Evolutionary conservation across 1,284 basidiomycete genomes (phyloP), one percentile per base, ranked within the genome.

Genomic region (Microbotryum violaceum): DNA sequence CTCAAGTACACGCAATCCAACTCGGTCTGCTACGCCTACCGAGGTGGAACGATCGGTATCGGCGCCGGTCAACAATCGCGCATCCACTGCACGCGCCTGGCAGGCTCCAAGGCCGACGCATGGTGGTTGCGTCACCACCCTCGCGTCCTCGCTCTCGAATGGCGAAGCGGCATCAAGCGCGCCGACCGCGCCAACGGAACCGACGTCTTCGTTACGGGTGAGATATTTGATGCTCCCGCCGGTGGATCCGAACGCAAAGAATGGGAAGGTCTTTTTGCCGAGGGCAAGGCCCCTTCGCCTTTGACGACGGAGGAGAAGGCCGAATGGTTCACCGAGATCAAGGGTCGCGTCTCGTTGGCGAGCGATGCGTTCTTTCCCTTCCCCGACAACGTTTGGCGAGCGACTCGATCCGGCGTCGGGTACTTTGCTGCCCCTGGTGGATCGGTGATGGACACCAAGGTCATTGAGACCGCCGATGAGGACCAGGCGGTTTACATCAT

Each of bases 291-390:
- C 10, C 90, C 92, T 0, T 78, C 77, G 65, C 79, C 86, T 21
- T 78, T 99, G 66, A 84, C 78, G 21, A 81, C 78, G 23, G 81
- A 82, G 70, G 93, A 97, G 79, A 85, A 84, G 73, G 82, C 79
- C 70, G 81, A 81, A 57, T 91, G 90, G 82, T 83, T 84, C 64
- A 76, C 74, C 60, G 78, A 85, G 77, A 78, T 96, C 63, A 85
- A 86, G 58, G 88, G 85, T 44, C 66, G 66, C 64, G 94, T 98
- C 54, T 85, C 88, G 8, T 93, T 93, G 76, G 90, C 90, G 45
- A 91, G 88, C 68, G 96, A 98, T 72, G 94, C 94, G 61, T 98
- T 98, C 82, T 98, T 98, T 89, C 94, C 94, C 47, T 98, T 98
- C 85, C 85, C 92, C 9, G 96, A 98, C 77, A 99, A 98, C 73